Conservation (phyloP, 2,329 filamentous ascomycete genomes). For the Microsporum ferrugineum region DNA sequence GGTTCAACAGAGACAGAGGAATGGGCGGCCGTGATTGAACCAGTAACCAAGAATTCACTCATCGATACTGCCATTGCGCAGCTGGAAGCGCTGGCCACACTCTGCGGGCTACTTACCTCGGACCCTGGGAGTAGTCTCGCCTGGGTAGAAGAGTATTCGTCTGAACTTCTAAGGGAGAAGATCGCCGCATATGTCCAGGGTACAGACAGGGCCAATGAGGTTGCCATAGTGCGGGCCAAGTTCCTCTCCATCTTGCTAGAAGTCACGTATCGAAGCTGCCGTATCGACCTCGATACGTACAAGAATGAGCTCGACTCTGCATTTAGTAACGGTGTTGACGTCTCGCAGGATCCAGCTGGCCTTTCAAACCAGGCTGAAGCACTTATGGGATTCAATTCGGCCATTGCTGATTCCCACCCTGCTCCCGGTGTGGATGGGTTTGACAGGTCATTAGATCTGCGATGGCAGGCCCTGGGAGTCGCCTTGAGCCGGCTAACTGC, state of each 20-base stretch:
- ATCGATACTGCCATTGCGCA: conserved; percentile 58
- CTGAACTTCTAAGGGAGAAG: conserved; percentile 42
- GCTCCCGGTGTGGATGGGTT: conserved; percentile 21
- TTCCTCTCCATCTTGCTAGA: conserved; percentile 48
- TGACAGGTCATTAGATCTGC: conserved; percentile 23
- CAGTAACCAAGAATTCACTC: conserved; percentile 52
- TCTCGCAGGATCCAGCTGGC: conserved; percentile 37
- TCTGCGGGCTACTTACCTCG: conserved; percentile 40
- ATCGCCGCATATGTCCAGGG: conserved; percentile 42
- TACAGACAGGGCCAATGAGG: conserved; percentile 39
- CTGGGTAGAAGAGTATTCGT: conserved; percentile 48
- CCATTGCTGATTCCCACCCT: conserved; percentile 29
- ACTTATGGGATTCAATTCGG: conserved; percentile 43
- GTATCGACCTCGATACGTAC: conserved; percentile 44
- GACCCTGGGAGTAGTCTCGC: conserved; percentile 37
- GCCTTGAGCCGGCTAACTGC: conserved; percentile 41
- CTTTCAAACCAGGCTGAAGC: conserved; percentile 48
- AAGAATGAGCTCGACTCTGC: conserved; percentile 33
- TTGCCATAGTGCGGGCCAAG: conserved; percentile 44
- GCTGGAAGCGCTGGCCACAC: conserved; percentile 43
- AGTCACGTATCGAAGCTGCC: conserved; percentile 43
- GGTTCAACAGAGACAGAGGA: conserved; percentile 39
- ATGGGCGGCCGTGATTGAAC: conserved; percentile 57
- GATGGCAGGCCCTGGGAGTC: conserved; percentile 45
- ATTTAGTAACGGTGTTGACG: conserved; percentile 31